Evolutionary conservation across 2,329 filamentous ascomycete genomes (phyloP), one percentile per base, ranked within the genome.

Genomic region (Metarhizium sp.): DNA sequence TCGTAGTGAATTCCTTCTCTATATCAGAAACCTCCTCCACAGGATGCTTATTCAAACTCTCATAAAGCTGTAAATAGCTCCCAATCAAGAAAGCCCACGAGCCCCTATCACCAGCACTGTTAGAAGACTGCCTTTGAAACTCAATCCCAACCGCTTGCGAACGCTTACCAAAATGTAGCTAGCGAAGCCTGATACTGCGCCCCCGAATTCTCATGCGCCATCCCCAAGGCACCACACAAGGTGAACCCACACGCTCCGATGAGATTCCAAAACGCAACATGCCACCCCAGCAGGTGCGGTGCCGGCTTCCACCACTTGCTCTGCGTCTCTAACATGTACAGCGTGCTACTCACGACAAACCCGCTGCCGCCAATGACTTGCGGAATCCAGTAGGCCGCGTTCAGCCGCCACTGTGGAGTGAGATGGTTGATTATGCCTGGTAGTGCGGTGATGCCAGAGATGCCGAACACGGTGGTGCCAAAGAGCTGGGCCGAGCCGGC

Each of bases 271-370:
- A 78, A 66, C 0, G 82, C 84, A 60, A 88, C 79, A 65, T 87
- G 82, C 85, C 84, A 87, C 3, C 84, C 84, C 1, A 88, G 72
- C 0, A 81, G 71, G 3, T 67, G 63, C 3, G 72, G 73, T 0
- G 81, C 80, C 0, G 85, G 84, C 13, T 72, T 69, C 61, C 80
- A 87, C 84, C 85, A 88, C 49, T 73, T 77, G 45, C 73, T 64
- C 66, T 87, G 84, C 2, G 82, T 85, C 66, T 88, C 85, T 7
- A 87, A 62, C 77, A 86, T 86, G 67, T 86, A 87, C 2, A 87
- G 67, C 2, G 71, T 62, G 25, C 77, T 73, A 6, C 74, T 85
- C 29, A 84, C 62, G 57, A 86, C 78, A 67, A 88, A 87, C 4
- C 83, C 81, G 0, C 65, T 64, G 1, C 84, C 84, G 4, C 85